Percentiles rank a stretch among this genome's conserved stretches.
Evolutionary conservation across 805 yeast genomes (phyloP).

Genomic region (Sporopachydermia lactativora): DNA sequence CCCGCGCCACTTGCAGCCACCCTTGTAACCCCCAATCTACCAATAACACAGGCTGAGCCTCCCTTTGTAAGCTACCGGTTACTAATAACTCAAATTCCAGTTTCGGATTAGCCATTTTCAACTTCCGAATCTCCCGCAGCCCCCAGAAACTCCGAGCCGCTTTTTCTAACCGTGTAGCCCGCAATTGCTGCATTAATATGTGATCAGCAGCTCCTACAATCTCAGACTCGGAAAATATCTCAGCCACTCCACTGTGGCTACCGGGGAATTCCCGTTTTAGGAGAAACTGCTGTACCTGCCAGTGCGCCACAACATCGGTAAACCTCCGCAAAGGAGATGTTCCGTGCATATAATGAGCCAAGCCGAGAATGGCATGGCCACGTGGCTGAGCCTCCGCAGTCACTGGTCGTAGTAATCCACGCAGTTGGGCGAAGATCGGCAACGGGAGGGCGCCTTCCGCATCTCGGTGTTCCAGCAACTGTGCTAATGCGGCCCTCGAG

Average conservation of each 20-base stretch:
- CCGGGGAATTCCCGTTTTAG: too few species aligned
- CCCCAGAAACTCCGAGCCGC: not conserved
- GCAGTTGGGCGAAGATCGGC: not conserved
- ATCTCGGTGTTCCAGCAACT: not conserved
- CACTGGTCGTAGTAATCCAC: not conserved
- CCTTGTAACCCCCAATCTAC: not conserved
- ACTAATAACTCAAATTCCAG: not conserved
- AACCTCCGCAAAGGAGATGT: conserved; percentile 8
- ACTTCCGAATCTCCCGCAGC: not conserved
- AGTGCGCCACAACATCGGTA: conserved; percentile 4
- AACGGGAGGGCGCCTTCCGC: not conserved
- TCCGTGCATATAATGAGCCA: conserved; percentile 3
- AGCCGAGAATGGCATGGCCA: conserved; percentile 5
- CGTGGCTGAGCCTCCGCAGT: not conserved
- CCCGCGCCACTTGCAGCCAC: not conserved
- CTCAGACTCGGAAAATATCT: not conserved
- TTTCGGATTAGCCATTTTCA: not conserved
- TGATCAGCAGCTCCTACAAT: not conserved
- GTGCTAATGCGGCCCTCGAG: conserved; percentile 11
- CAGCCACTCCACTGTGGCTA: not conserved
- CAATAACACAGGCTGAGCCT: not conserved
- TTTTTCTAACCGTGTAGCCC: not conserved
- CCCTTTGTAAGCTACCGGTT: not conserved
- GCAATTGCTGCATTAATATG: not conserved
- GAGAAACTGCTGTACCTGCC: conserved; percentile 7